Base-by-base conservation (phyloP, 306 rosid genomes). In the Vicia villosa region DNA sequence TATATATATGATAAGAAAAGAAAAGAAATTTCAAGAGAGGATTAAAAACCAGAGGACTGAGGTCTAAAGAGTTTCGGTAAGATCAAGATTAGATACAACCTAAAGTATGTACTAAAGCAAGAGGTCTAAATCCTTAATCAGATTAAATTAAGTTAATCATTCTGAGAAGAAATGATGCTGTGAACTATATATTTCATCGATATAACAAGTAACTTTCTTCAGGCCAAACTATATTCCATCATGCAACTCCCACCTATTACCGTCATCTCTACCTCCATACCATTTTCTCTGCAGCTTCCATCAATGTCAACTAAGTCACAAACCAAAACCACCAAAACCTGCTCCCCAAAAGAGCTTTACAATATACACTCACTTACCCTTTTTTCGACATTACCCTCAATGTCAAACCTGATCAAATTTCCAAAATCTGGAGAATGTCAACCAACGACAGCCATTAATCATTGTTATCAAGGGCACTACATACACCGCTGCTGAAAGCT, bases 381-480 rank as follows among this genome's bases (percentile, higher is more conserved):
- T 50, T 12, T 40, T 65, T 69, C 75, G n/a, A 74, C 62, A 3
- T 15, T 24, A 24, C 28, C 28, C 28, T 24, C 28, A 24, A 24
- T 24, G 28, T 63, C 41, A 73, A 63, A 26, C 51, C 45, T 54
- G 54, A 66, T 32, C 59, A 58, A 41, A 37, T 16, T 21, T 11
- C 77, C 76, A 66, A 22, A 60, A n/a, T 9, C 69, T 42, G 6
- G 79, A 70, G 79, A 81, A 68, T 42, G 62, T 61, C n/a, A 41
- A 68, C 79, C 82, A 20, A 72, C 76, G 74, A 68, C 41, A 74
- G 34, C 88, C 82, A 74, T 16, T 12, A 28, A 64, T 20, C 82
- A 63, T 69, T 24, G 30, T 71, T 22, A 10, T n/a, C 8, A 50
- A 56, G 67, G 37, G 76, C 45, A 63, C 42, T 69, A 59, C 74